These are phyloP conservation scores for Aschersonia sp. DNA, from an alignment of 2,329 filamentous ascomycete species.

Conservation along the genomic window DNA sequence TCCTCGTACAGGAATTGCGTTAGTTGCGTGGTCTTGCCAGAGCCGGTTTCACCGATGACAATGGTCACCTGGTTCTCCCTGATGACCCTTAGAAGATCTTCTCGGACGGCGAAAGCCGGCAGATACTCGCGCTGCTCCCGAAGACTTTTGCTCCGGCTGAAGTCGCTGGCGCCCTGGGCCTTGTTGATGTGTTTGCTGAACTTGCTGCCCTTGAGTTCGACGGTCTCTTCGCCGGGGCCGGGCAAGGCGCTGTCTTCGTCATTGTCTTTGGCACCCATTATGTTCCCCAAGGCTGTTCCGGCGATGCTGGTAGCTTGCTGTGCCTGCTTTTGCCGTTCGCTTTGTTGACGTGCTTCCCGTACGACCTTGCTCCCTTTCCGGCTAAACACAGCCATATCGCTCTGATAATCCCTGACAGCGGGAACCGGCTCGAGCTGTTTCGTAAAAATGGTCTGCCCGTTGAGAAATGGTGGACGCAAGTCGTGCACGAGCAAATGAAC, in stretches of 20 bases:
- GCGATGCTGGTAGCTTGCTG: constrained; percentile 89
- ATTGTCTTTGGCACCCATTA: constrained; percentile 91
- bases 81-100: constrained; percentile 83
- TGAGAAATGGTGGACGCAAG: constrained; percentile 82
- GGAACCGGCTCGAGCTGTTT: constrained; percentile 94
- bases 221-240: constrained; percentile 52
- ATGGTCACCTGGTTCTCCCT: constrained; percentile 95
- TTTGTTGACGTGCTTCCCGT: constrained; percentile 78
- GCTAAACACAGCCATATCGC: constrained; percentile 97
- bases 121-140: constrained; percentile 85
- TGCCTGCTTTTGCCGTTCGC: constrained; percentile 85
- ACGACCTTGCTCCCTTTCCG: constrained; percentile 90
- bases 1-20: constrained; percentile 95
- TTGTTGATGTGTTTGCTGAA: constrained; percentile 88
- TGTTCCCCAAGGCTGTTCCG: constrained; percentile 81
- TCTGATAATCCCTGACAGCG: constrained; percentile 84
- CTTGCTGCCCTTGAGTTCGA: constrained; percentile 42
- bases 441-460: constrained; percentile 91
- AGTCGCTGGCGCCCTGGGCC: constrained; percentile 70
- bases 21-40: constrained; percentile 92
- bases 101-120: constrained; percentile 89
- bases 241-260: constrained; percentile 82
- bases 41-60: constrained; percentile 93
- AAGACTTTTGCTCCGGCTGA: constrained; percentile 84
- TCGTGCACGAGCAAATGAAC: constrained; percentile 90